These are phyloP conservation scores for Bacidia rubella DNA, from an alignment of 495 filamentous ascomycete genomes.

Conservation along the genomic window DNA sequence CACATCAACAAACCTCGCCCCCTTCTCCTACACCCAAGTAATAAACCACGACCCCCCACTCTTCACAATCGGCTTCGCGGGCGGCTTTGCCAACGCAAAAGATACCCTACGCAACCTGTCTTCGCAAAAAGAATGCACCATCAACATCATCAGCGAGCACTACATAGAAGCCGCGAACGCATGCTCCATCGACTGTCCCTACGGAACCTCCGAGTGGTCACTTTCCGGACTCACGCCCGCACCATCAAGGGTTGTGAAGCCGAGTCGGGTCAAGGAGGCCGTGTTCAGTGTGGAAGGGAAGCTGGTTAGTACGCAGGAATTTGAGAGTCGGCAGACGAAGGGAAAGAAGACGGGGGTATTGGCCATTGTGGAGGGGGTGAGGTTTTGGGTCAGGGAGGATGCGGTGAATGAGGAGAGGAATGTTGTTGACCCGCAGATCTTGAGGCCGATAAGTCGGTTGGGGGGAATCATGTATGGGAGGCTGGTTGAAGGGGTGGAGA, in stretches of 20 bases:
- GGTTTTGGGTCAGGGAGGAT: slow-evolving; percentile 86
- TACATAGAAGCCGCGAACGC: slow-evolving; percentile 83
- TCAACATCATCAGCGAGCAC: slow-evolving; percentile 79
- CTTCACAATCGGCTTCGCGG: slow-evolving; percentile 65
- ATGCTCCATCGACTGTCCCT: slow-evolving; percentile 62
- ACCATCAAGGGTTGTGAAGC: slow-evolving; percentile 47
- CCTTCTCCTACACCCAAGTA: slow-evolving; percentile 74
- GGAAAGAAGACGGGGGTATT: slow-evolving; percentile 63
- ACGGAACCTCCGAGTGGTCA: slow-evolving; percentile 70
- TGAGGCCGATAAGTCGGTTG: slow-evolving; percentile 64
- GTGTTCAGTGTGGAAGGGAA: slow-evolving; percentile 71
- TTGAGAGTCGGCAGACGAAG: slow-evolving; percentile 50
- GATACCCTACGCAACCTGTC: slow-evolving; percentile 63
- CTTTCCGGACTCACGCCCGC: slow-evolving; percentile 63
- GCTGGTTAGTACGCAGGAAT: slow-evolving; percentile 59
- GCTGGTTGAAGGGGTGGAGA: slow-evolving; percentile 56
- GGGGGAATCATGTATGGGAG: slow-evolving; percentile 78
- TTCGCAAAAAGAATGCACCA: slow-evolving; percentile 59
- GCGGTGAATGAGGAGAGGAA: slow-evolving; percentile 66
- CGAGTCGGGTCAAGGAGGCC: slow-evolving; percentile 67
- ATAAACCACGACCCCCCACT: slow-evolving; percentile 83
- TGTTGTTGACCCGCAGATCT: slow-evolving; percentile 51
- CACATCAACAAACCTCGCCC: slow-evolving; percentile 59
- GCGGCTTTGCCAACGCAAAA: slow-evolving; percentile 45
- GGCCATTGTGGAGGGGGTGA: slow-evolving; percentile 68